phyloP scores from a whole-genome alignment of 1,284 basidiomycete species.

The Rhizoctonia solani region DNA sequence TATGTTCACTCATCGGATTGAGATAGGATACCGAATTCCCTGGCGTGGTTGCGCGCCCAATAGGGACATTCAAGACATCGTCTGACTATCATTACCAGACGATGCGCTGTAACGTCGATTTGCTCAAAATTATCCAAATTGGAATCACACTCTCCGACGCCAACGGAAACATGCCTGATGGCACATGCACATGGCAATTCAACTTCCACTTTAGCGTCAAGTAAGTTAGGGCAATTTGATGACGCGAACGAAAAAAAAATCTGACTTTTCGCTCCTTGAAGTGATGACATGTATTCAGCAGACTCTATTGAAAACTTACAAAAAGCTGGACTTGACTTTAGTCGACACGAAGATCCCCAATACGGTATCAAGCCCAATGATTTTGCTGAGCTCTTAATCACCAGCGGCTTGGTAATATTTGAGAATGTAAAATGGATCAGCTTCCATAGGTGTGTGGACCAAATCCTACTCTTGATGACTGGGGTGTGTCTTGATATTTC shows the following conservation, averaged over 20 bases:
- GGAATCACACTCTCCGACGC: conserved; percentile 95
- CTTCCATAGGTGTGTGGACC: conserved; percentile 85
- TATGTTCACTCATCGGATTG: conserved; percentile 37
- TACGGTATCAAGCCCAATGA: conserved; percentile 92
- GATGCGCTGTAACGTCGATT: conserved; percentile 98
- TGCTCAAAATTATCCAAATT: conserved; percentile 97
- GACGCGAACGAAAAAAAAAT: background rate
- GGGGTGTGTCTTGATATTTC: conserved; percentile 18
- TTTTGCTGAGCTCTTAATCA: conserved; percentile 97
- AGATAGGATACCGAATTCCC: conserved; percentile 96
- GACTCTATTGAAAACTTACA: conserved; percentile 94
- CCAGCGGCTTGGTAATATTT: conserved; percentile 88
- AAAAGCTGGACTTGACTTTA: conserved; percentile 96
- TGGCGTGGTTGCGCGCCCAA: conserved; percentile 96
- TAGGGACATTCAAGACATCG: conserved; percentile 94
- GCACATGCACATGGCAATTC: conserved; percentile 97
- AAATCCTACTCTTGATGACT: background rate
- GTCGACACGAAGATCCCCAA: conserved; percentile 77
- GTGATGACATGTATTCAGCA: conserved; percentile 97
- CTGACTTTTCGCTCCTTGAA: conserved; percentile 44
- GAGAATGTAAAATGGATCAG: conserved; percentile 96
- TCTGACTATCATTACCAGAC: conserved; percentile 99
- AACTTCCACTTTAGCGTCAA: conserved; percentile 94
- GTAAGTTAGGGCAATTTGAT: conserved; percentile 56
- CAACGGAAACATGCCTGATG: conserved; percentile 86